Evolutionary conservation across 2,329 filamentous ascomycete species (phyloP).

Genomic region (Aspergillus melleus): DNA sequence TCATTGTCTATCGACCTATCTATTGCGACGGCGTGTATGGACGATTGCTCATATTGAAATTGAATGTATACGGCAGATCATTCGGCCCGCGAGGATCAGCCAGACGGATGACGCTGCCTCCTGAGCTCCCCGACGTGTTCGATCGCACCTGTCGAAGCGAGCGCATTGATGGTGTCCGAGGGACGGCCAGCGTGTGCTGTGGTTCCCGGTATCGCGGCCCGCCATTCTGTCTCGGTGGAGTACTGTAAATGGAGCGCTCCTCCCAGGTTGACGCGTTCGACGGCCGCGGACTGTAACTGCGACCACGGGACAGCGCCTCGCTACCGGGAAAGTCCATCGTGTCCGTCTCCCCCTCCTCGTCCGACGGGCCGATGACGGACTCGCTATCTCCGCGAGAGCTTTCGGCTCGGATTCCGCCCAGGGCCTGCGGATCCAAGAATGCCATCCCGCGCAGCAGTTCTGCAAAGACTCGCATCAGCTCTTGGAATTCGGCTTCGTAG

Average conservation of each 20-base stretch:
- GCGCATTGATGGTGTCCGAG: conserved; percentile 36
- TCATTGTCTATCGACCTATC: background rate
- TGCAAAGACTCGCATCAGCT: conserved; percentile 82
- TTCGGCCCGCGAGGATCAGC: conserved; percentile 28
- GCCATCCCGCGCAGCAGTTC: conserved; percentile 76
- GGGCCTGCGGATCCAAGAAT: conserved; percentile 56
- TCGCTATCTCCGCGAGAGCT: conserved; percentile 28
- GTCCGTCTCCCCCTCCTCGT: conserved; percentile 42
- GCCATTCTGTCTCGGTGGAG: conserved; percentile 23
- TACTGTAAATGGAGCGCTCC: conserved; percentile 29
- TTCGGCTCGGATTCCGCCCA: conserved; percentile 42
- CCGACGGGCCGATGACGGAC: conserved; percentile 39
- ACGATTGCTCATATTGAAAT: conserved; percentile 15
- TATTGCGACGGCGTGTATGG: conserved; percentile 9
- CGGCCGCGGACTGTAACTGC: conserved; percentile 26
- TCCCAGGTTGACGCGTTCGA: conserved; percentile 33
- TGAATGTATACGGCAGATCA: conserved; percentile 38
- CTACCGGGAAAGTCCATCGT: conserved; percentile 28
- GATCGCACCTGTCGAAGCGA: conserved; percentile 37
- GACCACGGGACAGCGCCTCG: conserved; percentile 22
- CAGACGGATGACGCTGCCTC: conserved; percentile 42
- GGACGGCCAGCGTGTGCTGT: conserved; percentile 13
- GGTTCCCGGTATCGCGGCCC: conserved; percentile 14
- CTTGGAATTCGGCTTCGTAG: conserved; percentile 68
- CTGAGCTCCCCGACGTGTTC: conserved; percentile 34